Conservation (phyloP, 2,329 filamentous ascomycete genomes). For the Fusarium sp. region DNA sequence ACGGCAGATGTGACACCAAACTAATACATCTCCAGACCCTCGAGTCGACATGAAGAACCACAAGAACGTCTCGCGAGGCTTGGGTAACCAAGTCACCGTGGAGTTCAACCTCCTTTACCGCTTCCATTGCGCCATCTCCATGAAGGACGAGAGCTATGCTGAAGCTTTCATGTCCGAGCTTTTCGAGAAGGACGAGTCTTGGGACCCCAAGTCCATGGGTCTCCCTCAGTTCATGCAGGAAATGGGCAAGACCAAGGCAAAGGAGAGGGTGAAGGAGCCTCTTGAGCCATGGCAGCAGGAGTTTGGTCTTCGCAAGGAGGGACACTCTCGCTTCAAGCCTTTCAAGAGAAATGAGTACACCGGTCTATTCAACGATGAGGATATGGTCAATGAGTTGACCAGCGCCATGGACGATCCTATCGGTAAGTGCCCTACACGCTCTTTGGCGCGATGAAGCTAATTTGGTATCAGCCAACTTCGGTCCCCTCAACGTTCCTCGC, state of each 20-base stretch:
- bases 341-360: conserved; percentile 28
- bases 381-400: conserved; percentile 49
- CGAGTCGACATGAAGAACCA: conserved; percentile 11
- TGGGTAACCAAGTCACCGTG: conserved; percentile 50
- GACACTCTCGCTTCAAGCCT: neutral
- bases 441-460: neutral
- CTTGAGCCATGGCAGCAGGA: conserved; percentile 3
- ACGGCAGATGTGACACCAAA: no score
- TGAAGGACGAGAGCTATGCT: conserved; percentile 48
- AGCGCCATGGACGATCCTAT: conserved; percentile 64
- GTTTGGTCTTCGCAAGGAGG: neutral
- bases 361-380: conserved; percentile 14
- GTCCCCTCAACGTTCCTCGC: conserved; percentile 66
- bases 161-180: conserved; percentile 39
- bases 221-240: conserved; percentile 1
- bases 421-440: neutral
- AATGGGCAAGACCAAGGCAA: neutral
- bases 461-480: conserved; percentile 51
- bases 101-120: conserved; percentile 53
- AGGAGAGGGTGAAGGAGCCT: neutral
- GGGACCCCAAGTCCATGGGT: conserved; percentile 8
- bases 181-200: conserved; percentile 5
- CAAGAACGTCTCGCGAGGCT: conserved; percentile 45
- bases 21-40: neutral
- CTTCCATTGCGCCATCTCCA: conserved; percentile 48